Evolutionary conservation across 2,329 filamentous ascomycete species (phyloP), one percentile per base, ranked within the genome.

Genomic region (Chaetothyriales sp.): DNA sequence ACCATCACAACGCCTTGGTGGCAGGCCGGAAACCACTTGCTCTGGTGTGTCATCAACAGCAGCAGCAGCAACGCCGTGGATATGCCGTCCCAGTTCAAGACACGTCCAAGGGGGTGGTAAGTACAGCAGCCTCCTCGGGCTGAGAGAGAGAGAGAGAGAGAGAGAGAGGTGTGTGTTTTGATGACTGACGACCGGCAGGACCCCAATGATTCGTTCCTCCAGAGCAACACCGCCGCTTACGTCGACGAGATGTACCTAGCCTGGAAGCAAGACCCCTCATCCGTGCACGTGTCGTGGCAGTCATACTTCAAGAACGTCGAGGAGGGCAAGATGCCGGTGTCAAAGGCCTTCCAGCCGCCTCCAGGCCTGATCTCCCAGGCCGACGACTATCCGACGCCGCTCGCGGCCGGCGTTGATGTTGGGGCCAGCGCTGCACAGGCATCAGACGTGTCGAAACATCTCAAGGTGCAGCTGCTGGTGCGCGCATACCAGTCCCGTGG

Each of bases 261-360:
- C 67, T 98, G 92, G 92, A 95, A 90, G 72, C 76, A 85, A 58
- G 88, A 98, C 63, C 89, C 92, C 49, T 78, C 81, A 63, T 95
- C 86, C 65, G 92, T 98, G 53, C 92, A 98, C 71, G 78, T 95
- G 63, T 98, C 92, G 68, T 98, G 92, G 92, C 90, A 95, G 73
- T 83, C 93, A 66, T 98, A 98, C 78, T 98, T 98, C 79, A 86
- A 83, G 73, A 98, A 98, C 73, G 95, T 98, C 85, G 92, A 98
- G 75, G 85, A 81, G 59, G 92, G 92, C 68, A 86, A 92, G 64
- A 96, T 98, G 87, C 90, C 90, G 66, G 87, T 94, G 66, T 92
- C 90, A 57, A 86, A 94, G 71, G 92, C 92, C 61, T 98, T 98
- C 75, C 88, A 88, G 59, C 89, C 92, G 59, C 92, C 92, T 46